Evolutionary conservation across 1,284 basidiomycete species (phyloP).

Genomic region (Rhodotorula glutinis): DNA sequence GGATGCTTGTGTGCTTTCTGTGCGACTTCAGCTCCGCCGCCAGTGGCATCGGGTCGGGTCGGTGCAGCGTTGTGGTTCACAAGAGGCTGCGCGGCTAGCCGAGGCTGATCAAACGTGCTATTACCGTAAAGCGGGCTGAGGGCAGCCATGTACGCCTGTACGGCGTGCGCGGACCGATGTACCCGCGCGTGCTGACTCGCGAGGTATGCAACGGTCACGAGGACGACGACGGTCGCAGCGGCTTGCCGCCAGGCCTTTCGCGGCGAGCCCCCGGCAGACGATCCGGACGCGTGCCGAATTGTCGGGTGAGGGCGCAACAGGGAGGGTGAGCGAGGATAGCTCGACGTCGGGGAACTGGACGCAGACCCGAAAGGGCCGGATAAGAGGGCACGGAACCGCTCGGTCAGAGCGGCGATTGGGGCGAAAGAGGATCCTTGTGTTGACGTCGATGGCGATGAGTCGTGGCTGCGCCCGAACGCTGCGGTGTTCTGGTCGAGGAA

Average conservation of each 20-base stretch:
- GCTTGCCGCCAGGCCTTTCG: background rate
- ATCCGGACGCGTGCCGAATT: background rate
- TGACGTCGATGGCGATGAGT: too few relatives aligned
- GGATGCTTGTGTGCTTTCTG: too few relatives aligned
- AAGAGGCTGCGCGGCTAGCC: too few relatives aligned
- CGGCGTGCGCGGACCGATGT: background rate
- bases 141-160: background rate
- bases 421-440: too few relatives aligned
- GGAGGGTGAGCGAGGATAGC: conserved; percentile 15
- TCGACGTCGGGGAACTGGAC: background rate
- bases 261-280: background rate
- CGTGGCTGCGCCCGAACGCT: too few relatives aligned
- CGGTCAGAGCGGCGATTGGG: too few relatives aligned
- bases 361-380: background rate
- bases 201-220: background rate
- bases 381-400: too few relatives aligned
- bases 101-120: too few relatives aligned
- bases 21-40: background rate
- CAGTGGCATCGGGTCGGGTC: background rate
- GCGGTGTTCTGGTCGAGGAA: too few relatives aligned
- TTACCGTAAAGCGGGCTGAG: too few relatives aligned
- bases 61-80: background rate
- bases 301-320: conserved; percentile 16
- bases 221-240: background rate
- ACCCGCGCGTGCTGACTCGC: background rate